Evolutionary conservation across 306 rosid species (phyloP).

Genomic region (Prunus padus): DNA sequence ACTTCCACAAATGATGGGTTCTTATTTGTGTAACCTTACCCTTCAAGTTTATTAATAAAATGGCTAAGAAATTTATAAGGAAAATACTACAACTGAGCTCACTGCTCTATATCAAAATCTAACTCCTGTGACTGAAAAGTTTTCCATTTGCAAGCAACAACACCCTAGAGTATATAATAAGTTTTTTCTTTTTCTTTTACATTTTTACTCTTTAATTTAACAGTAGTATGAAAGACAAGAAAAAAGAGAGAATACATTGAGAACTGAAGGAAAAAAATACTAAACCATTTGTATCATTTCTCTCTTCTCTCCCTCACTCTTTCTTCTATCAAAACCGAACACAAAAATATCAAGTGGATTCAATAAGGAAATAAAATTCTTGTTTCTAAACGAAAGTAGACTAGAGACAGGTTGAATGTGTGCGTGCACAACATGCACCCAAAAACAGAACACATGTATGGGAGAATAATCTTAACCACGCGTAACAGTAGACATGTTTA

Average conservation of each 20-base stretch:
- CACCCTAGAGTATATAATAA: no score
- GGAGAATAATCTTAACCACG: neutral
- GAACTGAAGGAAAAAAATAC: no score
- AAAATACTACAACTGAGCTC: neutral
- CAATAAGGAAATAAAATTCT: neutral
- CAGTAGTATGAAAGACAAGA: no score
- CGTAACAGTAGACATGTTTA: constrained; percentile 5
- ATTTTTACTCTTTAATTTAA: no score
- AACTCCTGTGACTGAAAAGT: no score
- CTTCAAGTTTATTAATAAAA: constrained; percentile 22
- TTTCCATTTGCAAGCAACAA: neutral
- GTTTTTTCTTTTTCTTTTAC: no score
- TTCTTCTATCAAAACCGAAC: neutral
- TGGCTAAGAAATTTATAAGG: neutral
- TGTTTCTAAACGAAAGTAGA: neutral
- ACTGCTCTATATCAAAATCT: no score
- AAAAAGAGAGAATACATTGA: no score
- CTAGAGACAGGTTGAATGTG: neutral
- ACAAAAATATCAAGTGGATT: neutral
- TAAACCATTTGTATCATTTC: no score
- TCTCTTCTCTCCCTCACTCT: neutral
- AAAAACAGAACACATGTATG: neutral
- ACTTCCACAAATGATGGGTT: constrained; percentile 10
- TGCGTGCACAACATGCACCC: neutral
- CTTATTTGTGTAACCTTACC: neutral